Conservation (phyloP, 768 basidiomycete genomes). For the Phaeotremella fagi region DNA sequence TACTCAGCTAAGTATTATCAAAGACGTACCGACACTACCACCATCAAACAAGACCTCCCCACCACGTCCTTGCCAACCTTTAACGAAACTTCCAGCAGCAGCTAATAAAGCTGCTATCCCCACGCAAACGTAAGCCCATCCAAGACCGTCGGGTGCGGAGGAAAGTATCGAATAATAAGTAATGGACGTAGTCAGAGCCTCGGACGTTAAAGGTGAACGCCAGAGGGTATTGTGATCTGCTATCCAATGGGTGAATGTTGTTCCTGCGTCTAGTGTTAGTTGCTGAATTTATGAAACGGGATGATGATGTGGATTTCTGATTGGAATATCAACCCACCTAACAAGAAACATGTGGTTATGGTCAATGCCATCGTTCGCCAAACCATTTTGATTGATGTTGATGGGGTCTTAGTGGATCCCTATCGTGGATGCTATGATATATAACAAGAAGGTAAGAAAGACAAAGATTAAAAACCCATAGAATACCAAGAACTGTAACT, state of each 20-base stretch:
- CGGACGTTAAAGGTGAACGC: slow-evolving; percentile 41
- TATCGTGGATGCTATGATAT: no score
- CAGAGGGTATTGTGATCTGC: slow-evolving; percentile 49
- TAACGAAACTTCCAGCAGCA: slow-evolving; percentile 32
- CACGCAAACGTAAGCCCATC: slow-evolving; percentile 32
- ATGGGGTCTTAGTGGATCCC: no score
- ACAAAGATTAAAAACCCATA: no score
- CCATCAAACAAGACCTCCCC: slow-evolving; percentile 49
- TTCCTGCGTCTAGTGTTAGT: slow-evolving; percentile 23
- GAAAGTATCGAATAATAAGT: slow-evolving; percentile 44
- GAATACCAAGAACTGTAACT: no score
- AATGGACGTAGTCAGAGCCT: slow-evolving; percentile 39
- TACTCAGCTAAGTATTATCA: no score
- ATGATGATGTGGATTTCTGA: background rate
- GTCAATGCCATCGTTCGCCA: slow-evolving; percentile 43
- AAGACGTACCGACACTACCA: slow-evolving; percentile 42
- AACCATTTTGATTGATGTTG: slow-evolving; percentile 25
- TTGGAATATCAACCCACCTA: slow-evolving; percentile 23
- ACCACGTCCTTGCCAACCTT: slow-evolving; percentile 30
- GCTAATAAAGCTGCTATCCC: slow-evolving; percentile 32
- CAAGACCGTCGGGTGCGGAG: slow-evolving; percentile 31
- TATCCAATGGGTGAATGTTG: slow-evolving; percentile 47
- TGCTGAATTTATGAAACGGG: background rate
- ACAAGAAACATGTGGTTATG: slow-evolving; percentile 41
- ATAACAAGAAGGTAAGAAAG: no score